phyloP scores from a whole-genome alignment of 169 alveolate genomes.

The Amoebophrya sp. region DNA sequence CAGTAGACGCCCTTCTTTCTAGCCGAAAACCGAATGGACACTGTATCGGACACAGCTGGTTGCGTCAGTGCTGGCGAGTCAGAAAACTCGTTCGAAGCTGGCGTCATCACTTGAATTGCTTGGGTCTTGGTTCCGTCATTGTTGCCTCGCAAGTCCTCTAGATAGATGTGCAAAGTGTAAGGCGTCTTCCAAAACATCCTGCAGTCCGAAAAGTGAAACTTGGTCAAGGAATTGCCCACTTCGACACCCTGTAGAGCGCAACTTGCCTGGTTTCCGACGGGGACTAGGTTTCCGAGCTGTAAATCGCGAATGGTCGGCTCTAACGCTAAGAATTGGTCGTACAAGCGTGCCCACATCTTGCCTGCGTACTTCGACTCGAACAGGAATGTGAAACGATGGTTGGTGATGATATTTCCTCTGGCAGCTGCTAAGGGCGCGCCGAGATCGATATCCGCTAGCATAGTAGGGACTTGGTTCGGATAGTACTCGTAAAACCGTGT shows the following conservation, averaged over 20 bases:
- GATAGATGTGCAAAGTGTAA: neutral
- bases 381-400: neutral
- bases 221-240: neutral
- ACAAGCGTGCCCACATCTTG: neutral
- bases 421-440: neutral
- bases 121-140: neutral
- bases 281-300: neutral
- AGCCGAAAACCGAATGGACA: neutral
- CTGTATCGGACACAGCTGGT: neutral
- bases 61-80: slow-evolving; percentile 1
- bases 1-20: neutral
- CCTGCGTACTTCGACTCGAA: neutral
- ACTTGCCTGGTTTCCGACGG: neutral
- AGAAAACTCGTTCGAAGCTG: neutral
- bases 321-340: neutral
- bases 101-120: neutral
- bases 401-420: neutral
- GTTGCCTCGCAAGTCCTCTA: neutral
- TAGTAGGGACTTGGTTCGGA: neutral
- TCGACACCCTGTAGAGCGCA: neutral
- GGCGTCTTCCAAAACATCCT: slow-evolving; percentile 17
- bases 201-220: slow-evolving; percentile 7
- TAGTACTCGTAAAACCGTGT: neutral
- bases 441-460: neutral
- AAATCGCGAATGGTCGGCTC: neutral